Evolutionary conservation across 495 filamentous ascomycete genomes (phyloP), one percentile per base, ranked within the genome.

Genomic region (Pseudevernia furfuracea): DNA sequence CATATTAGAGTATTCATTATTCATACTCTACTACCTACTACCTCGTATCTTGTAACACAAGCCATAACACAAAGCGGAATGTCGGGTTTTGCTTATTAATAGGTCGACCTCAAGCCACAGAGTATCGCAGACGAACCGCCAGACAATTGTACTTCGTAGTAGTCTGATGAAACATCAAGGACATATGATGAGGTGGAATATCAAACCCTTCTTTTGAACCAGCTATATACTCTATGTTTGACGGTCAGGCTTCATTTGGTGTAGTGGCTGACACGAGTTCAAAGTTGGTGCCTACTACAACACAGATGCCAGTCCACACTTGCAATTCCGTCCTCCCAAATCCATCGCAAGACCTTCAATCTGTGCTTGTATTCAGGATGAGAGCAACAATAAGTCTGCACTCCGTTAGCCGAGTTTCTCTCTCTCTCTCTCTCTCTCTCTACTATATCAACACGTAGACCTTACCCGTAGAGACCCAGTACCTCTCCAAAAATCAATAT

Each of bases 401-500:
- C 39, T 25, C 19, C 14, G 59, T 68, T 59, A 68, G 63, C 46
- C 25, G 38, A 41, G 19, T 37, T 34, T 43, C n/a, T 28, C 57
- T 43, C 23, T 28, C 23, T 21, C 41, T 43, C n/a, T 28, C 57
- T 43, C 41, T 43, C n/a, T 28, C 57, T 43, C 23, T 28, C 23
- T 21, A n/a, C 49, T 58, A 15, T 8, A 2, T 4, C n/a, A 36
- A 34, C 19, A 30, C 7, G 19, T 17, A 38, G 21, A 46, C 19
- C 88, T 68, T 83, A 95, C 88, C 95, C 95, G 72, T 99, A 99
- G 48, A 99, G 86, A 69, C 94, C 94, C 68, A 99, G 75, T 28
- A 99, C 94, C 81, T 99, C 94, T 58, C 89, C 93, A 73, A 98
- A 98, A 84, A 98, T 98, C 68, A 98, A 81, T 66, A 98, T 97